phyloP scores from a whole-genome alignment of 164 flowering plant species.

The Macadamia integrifolia region DNA sequence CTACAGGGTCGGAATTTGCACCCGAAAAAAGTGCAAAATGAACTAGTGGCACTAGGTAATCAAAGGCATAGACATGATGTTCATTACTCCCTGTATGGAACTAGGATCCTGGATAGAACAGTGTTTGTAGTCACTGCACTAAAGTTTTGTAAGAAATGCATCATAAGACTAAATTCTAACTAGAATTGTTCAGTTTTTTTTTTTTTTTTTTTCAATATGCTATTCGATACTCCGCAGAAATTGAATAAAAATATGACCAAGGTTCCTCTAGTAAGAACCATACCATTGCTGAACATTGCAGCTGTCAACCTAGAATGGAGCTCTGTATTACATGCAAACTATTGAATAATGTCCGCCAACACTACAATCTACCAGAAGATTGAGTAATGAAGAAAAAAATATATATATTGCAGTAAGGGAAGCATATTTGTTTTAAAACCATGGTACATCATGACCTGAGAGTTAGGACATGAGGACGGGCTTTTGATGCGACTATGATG shows the following conservation, averaged over 20 bases:
- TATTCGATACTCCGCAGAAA: too few relatives aligned
- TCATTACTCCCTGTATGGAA: conserved; percentile 18
- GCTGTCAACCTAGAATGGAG: conserved; percentile 50
- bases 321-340: conserved; percentile 38
- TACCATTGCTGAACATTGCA: conserved; percentile 45
- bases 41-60: conserved; percentile 59
- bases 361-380: too few relatives aligned
- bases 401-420: too few relatives aligned
- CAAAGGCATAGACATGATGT: conserved; percentile 46
- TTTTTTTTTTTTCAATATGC: too few relatives aligned
- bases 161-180: background rate
- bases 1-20: conserved; percentile 56
- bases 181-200: too few relatives aligned
- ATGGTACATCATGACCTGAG: too few relatives aligned
- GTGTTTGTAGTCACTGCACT: conserved; percentile 54
- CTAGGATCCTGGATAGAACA: conserved; percentile 41
- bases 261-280: conserved; percentile 13
- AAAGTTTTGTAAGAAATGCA: background rate
- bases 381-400: too few relatives aligned
- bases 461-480: too few relatives aligned
- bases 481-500: too few relatives aligned
- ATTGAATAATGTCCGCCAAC: too few relatives aligned
- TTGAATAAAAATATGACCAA: too few relatives aligned
- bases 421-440: too few relatives aligned
- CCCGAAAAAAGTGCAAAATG: conserved; percentile 72